These are phyloP conservation scores for Cercophora scortea DNA, from an alignment of 495 filamentous ascomycete species.

Conservation along the genomic window DNA sequence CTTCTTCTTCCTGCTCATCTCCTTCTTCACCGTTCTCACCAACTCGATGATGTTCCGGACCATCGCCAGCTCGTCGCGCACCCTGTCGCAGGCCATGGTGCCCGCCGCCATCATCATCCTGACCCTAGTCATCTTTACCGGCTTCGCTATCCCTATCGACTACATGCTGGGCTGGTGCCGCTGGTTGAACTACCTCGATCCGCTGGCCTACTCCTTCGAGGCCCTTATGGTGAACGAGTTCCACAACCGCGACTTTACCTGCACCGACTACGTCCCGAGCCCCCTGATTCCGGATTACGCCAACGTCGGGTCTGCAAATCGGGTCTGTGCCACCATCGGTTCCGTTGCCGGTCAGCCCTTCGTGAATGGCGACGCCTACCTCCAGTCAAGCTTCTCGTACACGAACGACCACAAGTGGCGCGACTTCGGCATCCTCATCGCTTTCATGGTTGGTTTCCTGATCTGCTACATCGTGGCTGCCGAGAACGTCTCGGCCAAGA, in stretches of 20 bases:
- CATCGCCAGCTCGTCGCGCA: slow-evolving; percentile 71
- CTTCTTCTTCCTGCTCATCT: slow-evolving; percentile 71
- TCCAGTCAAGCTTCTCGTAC: slow-evolving; percentile 54
- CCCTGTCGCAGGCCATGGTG: slow-evolving; percentile 76
- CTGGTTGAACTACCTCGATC: slow-evolving; percentile 84
- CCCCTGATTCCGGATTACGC: slow-evolving; percentile 37
- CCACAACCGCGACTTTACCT: slow-evolving; percentile 53
- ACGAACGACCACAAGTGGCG: slow-evolving; percentile 60
- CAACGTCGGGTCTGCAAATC: slow-evolving; percentile 28
- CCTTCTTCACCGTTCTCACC: slow-evolving; percentile 54
- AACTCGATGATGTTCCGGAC: slow-evolving; percentile 82
- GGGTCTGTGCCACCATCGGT: slow-evolving; percentile 57
- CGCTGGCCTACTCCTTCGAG: slow-evolving; percentile 82
- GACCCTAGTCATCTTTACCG: slow-evolving; percentile 78
- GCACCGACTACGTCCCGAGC: slow-evolving; percentile 53
- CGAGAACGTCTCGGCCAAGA: slow-evolving; percentile 68
- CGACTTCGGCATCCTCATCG: slow-evolving; percentile 74
- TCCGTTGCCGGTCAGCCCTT: slow-evolving; percentile 46
- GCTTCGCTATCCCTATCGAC: slow-evolving; percentile 71
- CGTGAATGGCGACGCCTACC: slow-evolving; percentile 61
- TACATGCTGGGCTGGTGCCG: slow-evolving; percentile 79
- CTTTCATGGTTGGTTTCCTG: slow-evolving; percentile 62
- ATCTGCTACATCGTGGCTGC: slow-evolving; percentile 59
- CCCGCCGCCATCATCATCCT: slow-evolving; percentile 78
- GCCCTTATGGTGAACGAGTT: slow-evolving; percentile 90